A percentile compares a stretch with the other conserved stretches of the same genome.
These are phyloP conservation scores for Eruca vesicaria DNA, from an alignment of 441 rosid species.

Conservation along the genomic window DNA sequence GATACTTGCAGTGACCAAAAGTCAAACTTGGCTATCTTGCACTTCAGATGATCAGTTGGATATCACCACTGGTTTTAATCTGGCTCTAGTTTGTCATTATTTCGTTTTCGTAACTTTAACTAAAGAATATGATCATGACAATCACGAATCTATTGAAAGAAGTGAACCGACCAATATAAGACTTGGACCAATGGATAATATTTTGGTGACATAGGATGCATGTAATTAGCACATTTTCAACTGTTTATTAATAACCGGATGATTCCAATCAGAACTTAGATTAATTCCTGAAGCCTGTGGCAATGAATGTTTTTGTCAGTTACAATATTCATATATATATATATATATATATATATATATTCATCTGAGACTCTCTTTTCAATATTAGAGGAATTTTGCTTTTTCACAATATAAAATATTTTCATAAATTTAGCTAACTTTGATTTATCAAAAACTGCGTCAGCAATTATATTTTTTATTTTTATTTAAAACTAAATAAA, in stretches of 20 bases:
- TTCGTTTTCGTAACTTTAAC: not conserved
- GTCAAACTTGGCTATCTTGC: conserved; percentile 6
- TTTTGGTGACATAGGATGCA: not conserved
- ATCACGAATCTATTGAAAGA: not conserved
- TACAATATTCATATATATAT: too few relatives aligned
- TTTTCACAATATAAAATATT: too few relatives aligned
- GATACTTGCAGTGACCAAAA: conserved; percentile 2
- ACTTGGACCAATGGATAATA: not conserved
- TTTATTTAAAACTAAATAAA: too few relatives aligned
- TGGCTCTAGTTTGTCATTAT: not conserved
- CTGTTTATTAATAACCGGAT: not conserved
- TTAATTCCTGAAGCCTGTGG: not conserved
- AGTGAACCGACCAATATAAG: not conserved
- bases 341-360: too few relatives aligned
- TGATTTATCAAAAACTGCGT: too few relatives aligned
- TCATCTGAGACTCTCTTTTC: too few relatives aligned
- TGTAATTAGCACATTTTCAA: not conserved
- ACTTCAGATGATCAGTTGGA: not conserved
- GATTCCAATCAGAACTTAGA: not conserved
- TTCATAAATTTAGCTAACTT: too few relatives aligned
- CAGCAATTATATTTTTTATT: too few relatives aligned
- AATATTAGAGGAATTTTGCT: too few relatives aligned
- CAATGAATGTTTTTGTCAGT: not conserved
- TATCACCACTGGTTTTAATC: not conserved
- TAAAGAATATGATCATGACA: not conserved